Evolutionary conservation across 2,329 filamentous ascomycete species (phyloP), one percentile per base, ranked within the genome.

Genomic region (Leptographium galeiforme): DNA sequence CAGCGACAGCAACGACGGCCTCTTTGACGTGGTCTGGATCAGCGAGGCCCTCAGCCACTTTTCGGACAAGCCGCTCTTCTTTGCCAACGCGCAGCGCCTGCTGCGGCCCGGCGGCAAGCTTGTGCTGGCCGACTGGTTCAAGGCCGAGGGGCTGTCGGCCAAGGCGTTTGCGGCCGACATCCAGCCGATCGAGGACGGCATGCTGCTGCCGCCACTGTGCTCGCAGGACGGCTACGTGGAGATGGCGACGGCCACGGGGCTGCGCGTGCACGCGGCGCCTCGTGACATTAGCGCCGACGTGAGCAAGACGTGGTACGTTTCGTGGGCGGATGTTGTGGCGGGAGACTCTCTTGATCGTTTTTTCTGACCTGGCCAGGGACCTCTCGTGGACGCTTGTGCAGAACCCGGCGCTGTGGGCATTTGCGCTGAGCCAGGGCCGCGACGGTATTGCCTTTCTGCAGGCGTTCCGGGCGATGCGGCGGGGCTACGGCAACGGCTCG

Each of bases 81-180:
- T 81, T 61, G 62, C 64, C 32, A 81, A 80, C 56, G 72, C 73
- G 1, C 66, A 66, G 34, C 66, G 64, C 48, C 65, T 81, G 38
- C 64, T 82, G 50, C 72, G 67, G 40, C 54, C 65, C 0, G 72
- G 73, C 0, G 76, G 75, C 1, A 76, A 72, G 62, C 62, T 82
- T 46, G 76, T 78, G 5, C 65, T 82, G 52, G 77, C 78, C 30
- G 79, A 82, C 62, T 82, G 78, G 78, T 81, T 82, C 67, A 78
- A 77, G 66, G 72, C 69, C 13, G 74, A 74, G 52, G 64, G 61
- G 25, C 60, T 81, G 45, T 67, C 63, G 0, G 65, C 72, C 56
- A 63, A 68, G 54, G 64, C 71, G 54, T 71, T 75, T 57, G 66
- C 69, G 44, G 67, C 66, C 48, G 77, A 81, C 59, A 79, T 82